phyloP scores from a whole-genome alignment of 2,329 filamentous ascomycete genomes.

The Alternaria burnsii region DNA sequence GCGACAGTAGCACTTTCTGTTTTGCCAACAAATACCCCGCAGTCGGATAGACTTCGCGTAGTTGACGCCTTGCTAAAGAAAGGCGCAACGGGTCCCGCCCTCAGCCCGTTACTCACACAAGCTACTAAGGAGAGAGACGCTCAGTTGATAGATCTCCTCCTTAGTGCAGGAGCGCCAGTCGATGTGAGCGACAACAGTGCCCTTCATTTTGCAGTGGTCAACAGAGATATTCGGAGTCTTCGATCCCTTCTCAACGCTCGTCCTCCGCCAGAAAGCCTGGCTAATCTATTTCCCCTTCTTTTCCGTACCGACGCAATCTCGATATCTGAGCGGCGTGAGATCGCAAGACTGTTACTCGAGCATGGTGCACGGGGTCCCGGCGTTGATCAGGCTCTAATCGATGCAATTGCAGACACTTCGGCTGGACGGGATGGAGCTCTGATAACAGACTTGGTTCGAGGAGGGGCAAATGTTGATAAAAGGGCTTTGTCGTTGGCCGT shows the following conservation, averaged over 20 bases:
- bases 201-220: constrained; percentile 33
- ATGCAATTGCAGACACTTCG: constrained; percentile 39
- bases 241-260: constrained; percentile 30
- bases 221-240: constrained; percentile 35
- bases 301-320: constrained; percentile 26
- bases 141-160: constrained; percentile 38
- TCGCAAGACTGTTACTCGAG: constrained; percentile 33
- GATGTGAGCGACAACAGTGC: constrained; percentile 28
- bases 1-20: constrained; percentile 38
- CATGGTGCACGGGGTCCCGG: constrained; percentile 38
- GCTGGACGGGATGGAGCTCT: constrained; percentile 33
- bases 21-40: constrained; percentile 30
- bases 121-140: constrained; percentile 43
- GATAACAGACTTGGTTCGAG: constrained; percentile 37
- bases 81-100: constrained; percentile 39
- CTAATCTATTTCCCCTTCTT: constrained; percentile 34
- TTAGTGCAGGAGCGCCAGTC: constrained; percentile 38
- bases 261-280: constrained; percentile 33
- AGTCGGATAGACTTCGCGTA: constrained; percentile 36
- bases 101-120: constrained; percentile 38
- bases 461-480: constrained; percentile 38
- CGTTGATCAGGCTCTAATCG: constrained; percentile 42
- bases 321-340: constrained; percentile 33
- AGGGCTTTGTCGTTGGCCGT: constrained; percentile 38
- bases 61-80: constrained; percentile 36